Evolutionary conservation across 441 rosid species (phyloP), one percentile per base, ranked within the genome.

Genomic region (Croton setiger): DNA sequence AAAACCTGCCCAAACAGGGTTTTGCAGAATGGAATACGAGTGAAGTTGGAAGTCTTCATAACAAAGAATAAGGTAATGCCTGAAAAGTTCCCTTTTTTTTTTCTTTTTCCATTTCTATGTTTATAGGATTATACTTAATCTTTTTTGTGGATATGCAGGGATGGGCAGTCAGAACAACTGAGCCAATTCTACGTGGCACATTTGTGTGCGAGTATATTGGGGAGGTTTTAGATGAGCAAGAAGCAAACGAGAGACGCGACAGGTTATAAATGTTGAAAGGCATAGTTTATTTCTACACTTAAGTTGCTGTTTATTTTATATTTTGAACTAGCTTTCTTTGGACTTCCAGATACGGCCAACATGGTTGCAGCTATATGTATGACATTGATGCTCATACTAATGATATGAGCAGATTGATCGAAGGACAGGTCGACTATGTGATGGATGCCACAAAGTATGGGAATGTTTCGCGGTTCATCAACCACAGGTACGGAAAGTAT

Each of bases 151-250:
- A 77, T 74, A 18, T 13, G 43, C 81, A 96, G 98, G 99, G 98
- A 52, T 96, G 99, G 99, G 99, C 91, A 70, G 73, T 96, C 75
- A 82, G 99, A 81, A 91, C 97, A 56, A 84, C 86, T 39, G 95
- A 96, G 71, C 88, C 88, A 79, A 91, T 96, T 76, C 79, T 84
- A 17, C 88, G 88, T 56, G 98, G 99, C 35, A 91, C 91, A 62
- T 96, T 93, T 79, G 80, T 96, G 60, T 91, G 97, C 0, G 95
- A 96, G 80, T 91, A 82, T 80, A 69, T 85, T 61, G 99, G 99
- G 63, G 98, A 96, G 81, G 82, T 93, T 79, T 27, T 90, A 60
- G 92, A 86, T 39, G 88, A 83, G 76, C 70, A 82, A 62, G 97
- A 90, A 78, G 92, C 90, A 64, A 78, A 79, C 65, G 82, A 84